Conservation (phyloP, 768 basidiomycete genomes). For the Sarcodon aspratus region DNA sequence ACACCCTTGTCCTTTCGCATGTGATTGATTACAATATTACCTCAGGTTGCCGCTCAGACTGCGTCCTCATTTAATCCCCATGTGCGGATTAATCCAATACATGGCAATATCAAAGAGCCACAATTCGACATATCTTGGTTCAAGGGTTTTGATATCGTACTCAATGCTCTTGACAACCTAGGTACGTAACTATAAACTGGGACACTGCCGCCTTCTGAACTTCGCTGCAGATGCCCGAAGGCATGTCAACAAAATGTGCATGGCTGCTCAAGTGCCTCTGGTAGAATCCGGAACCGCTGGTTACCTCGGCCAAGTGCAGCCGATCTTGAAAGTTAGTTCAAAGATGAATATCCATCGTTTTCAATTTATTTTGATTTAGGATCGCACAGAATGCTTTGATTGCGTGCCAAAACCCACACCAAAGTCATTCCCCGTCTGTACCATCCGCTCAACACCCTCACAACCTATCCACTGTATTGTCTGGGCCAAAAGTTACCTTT, state of each 20-base stretch:
- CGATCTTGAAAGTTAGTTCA: conserved; percentile 56
- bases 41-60: conserved; percentile 71
- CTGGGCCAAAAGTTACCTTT: conserved; percentile 96
- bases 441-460: conserved; percentile 92
- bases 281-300: conserved; percentile 97
- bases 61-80: conserved; percentile 82
- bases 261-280: conserved; percentile 81
- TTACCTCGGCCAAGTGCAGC: conserved; percentile 95
- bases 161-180: conserved; percentile 94
- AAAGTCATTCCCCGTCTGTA: conserved; percentile 95
- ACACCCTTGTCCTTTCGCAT: not conserved
- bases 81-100: conserved; percentile 77
- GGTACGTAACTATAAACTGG: conserved; percentile 35
- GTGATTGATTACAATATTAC: not conserved
- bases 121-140: conserved; percentile 91
- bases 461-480: conserved; percentile 99
- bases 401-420: conserved; percentile 90
- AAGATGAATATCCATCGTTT: not conserved
- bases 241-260: conserved; percentile 97
- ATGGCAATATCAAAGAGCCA: conserved; percentile 91
- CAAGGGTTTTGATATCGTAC: conserved; percentile 77
- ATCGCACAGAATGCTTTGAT: conserved; percentile 90
- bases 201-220: not conserved
- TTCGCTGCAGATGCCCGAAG: conserved; percentile 65
- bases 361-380: conserved; percentile 29